These are phyloP conservation scores for Macrotyloma uniflorum DNA, from an alignment of 306 rosid genomes.

Conservation along the genomic window DNA sequence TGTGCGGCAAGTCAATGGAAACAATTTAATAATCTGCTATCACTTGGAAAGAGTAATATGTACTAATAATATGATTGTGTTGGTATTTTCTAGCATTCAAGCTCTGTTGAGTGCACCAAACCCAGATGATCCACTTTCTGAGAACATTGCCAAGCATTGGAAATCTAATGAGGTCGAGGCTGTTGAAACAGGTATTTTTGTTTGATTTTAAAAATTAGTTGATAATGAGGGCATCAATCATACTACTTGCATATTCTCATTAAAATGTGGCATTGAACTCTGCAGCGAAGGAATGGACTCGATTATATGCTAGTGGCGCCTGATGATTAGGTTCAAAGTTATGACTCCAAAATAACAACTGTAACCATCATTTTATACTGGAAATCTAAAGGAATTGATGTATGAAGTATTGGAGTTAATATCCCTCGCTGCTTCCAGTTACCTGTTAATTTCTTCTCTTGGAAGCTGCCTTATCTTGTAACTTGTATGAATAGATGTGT, in stretches of 20 bases:
- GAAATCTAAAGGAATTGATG: constrained; percentile 49
- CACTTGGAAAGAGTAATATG: not conserved
- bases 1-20: constrained; percentile 5
- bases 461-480: constrained; percentile 43
- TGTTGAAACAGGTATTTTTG: constrained; percentile 78
- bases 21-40: not conserved
- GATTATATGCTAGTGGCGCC: constrained; percentile 81
- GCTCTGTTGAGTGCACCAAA: constrained; percentile 97
- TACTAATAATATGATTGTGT: constrained; percentile 8
- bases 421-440: constrained; percentile 45
- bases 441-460: constrained; percentile 39
- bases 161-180: constrained; percentile 90
- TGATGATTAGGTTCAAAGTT: constrained; percentile 47
- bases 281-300: constrained; percentile 93
- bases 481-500: constrained; percentile 41
- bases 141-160: constrained; percentile 97
- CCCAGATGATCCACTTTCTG: constrained; percentile 96
- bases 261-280: constrained; percentile 23
- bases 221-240: not conserved
- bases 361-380: constrained; percentile 49
- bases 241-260: constrained; percentile 6
- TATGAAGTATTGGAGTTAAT: constrained; percentile 43
- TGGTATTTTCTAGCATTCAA: constrained; percentile 62
- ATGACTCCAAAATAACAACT: constrained; percentile 46
- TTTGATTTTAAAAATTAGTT: not conserved